Evolutionary conservation across 768 basidiomycete species (phyloP).

Genomic region (Suillus brevipes): DNA sequence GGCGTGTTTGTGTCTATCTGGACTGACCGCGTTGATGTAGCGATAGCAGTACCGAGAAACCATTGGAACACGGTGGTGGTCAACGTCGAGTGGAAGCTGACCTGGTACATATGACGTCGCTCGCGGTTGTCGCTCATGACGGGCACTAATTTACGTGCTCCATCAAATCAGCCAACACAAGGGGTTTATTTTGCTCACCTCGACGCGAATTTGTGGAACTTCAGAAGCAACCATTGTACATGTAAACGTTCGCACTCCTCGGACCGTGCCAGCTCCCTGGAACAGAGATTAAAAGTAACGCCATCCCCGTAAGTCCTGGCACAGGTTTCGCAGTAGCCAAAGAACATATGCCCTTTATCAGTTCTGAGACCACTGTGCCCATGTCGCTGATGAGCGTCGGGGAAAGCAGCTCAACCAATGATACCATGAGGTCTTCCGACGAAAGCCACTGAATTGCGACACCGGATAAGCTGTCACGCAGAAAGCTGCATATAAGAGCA

Average conservation of each 20-base stretch:
- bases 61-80: too few species aligned
- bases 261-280: constrained; percentile 78
- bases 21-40: constrained; percentile 32
- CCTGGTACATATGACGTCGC: too few species aligned
- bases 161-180: not conserved
- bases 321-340: constrained; percentile 87
- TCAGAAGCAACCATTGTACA: constrained; percentile 67
- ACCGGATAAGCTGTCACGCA: constrained; percentile 28
- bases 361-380: constrained; percentile 84
- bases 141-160: constrained; percentile 41
- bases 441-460: constrained; percentile 74
- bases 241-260: constrained; percentile 64
- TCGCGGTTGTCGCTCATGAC: constrained; percentile 47
- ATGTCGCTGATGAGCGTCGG: constrained; percentile 71
- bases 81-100: too few species aligned
- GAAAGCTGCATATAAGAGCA: constrained; percentile 41
- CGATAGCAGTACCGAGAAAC: too few species aligned
- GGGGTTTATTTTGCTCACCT: constrained; percentile 35
- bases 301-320: constrained; percentile 70
- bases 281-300: constrained; percentile 80
- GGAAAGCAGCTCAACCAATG: constrained; percentile 79
- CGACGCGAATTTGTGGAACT: constrained; percentile 52
- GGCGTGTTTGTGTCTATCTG: too few species aligned
- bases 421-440: constrained; percentile 76
- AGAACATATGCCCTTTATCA: constrained; percentile 92